A percentile compares a stretch with the other conserved stretches of the same genome.
Conservation (phyloP, 1,284 basidiomycete genomes). For the Somion occarium region DNA sequence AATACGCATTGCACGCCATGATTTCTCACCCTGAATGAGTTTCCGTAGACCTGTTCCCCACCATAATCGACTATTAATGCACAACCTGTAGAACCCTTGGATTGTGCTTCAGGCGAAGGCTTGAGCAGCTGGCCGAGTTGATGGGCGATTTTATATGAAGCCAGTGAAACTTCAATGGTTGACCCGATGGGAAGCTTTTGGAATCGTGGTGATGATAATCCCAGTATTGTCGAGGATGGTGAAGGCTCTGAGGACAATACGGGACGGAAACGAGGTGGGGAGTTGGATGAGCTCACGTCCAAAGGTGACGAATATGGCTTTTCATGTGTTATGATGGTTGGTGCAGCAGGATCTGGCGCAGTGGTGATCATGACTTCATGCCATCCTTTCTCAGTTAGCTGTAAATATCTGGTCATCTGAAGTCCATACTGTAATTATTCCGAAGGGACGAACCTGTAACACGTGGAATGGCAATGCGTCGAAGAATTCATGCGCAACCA, state of each 20-base stretch:
- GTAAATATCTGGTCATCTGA: neutral
- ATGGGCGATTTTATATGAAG: slow-evolving; percentile 63
- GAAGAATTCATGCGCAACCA: slow-evolving; percentile 97
- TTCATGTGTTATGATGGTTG: slow-evolving; percentile 19
- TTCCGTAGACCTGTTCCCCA: slow-evolving; percentile 61
- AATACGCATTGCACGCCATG: too few relatives aligned
- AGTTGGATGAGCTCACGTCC: slow-evolving; percentile 14
- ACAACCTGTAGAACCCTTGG: slow-evolving; percentile 51
- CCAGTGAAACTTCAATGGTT: slow-evolving; percentile 76
- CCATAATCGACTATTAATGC: slow-evolving; percentile 94
- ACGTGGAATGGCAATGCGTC: slow-evolving; percentile 94
- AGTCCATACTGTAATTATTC: neutral
- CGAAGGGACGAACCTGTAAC: slow-evolving; percentile 59
- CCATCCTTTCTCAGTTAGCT: slow-evolving; percentile 83
- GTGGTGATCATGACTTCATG: slow-evolving; percentile 80
- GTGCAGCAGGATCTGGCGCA: slow-evolving; percentile 25
- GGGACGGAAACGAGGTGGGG: slow-evolving; percentile 49
- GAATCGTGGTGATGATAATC: slow-evolving; percentile 70
- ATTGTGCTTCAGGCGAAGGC: slow-evolving; percentile 14
- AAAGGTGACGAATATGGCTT: slow-evolving; percentile 11
- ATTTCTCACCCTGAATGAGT: slow-evolving; percentile 73
- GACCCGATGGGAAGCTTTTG: slow-evolving; percentile 58
- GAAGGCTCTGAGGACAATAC: slow-evolving; percentile 67
- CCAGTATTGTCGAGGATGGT: slow-evolving; percentile 62
- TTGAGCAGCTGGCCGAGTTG: slow-evolving; percentile 61